Evolutionary conservation across 1,284 basidiomycete genomes (phyloP).

Genomic region (Phellinidium pouzarii): DNA sequence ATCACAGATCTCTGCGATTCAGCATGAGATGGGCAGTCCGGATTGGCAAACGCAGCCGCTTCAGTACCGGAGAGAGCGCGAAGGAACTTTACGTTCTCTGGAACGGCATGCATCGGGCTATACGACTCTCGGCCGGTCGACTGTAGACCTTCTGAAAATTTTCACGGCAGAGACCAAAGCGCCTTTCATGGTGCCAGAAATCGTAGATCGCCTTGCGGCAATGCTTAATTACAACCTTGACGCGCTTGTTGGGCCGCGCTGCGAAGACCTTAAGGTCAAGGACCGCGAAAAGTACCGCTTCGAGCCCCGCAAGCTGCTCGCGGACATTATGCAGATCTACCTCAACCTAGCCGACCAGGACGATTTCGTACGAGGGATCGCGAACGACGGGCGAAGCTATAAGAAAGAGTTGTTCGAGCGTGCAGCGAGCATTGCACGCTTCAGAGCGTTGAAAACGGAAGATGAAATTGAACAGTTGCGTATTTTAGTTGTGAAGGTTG

Average conservation of each 20-base stretch:
- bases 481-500: slow-evolving; percentile 76
- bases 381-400: slow-evolving; percentile 91
- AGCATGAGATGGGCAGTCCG: slow-evolving; percentile 77
- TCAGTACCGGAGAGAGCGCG: slow-evolving; percentile 80
- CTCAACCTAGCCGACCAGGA: slow-evolving; percentile 79
- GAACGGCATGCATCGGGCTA: slow-evolving; percentile 85
- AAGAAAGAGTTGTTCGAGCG: slow-evolving; percentile 77
- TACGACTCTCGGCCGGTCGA: slow-evolving; percentile 81
- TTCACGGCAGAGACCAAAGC: slow-evolving; percentile 89
- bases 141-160: slow-evolving; percentile 82
- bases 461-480: slow-evolving; percentile 73
- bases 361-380: slow-evolving; percentile 85
- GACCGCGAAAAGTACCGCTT: slow-evolving; percentile 90
- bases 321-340: slow-evolving; percentile 88
- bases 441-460: slow-evolving; percentile 69
- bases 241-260: slow-evolving; percentile 82
- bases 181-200: slow-evolving; percentile 95
- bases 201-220: slow-evolving; percentile 91
- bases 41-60: slow-evolving; percentile 61
- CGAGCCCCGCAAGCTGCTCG: slow-evolving; percentile 77
- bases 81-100: slow-evolving; percentile 68
- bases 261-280: slow-evolving; percentile 77
- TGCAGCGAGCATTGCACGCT: slow-evolving; percentile 67
- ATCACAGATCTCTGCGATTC: slow-evolving; percentile 81
- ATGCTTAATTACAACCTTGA: slow-evolving; percentile 97